A percentile compares a stretch with the other conserved stretches of the same genome.
Evolutionary conservation across 2,329 filamentous ascomycete genomes (phyloP).

Genomic region (Trichophyton benhamiae): DNA sequence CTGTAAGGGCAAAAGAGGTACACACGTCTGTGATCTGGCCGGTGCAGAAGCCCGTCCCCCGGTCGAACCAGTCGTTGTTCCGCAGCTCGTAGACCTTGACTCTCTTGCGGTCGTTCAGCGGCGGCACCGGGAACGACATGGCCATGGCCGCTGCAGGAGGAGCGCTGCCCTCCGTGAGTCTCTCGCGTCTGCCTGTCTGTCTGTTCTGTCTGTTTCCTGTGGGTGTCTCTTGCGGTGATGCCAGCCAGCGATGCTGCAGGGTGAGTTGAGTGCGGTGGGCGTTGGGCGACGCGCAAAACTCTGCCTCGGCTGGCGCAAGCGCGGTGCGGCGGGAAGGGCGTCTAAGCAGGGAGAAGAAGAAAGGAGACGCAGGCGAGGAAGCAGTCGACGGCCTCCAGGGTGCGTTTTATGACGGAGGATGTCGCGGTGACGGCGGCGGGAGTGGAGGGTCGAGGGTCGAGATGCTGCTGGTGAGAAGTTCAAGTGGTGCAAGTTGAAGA

Average conservation of each 20-base stretch:
- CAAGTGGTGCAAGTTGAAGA: neutral
- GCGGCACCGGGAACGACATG: slow-evolving; percentile 39
- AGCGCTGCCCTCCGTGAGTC: slow-evolving; percentile 11
- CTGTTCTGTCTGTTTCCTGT: slow-evolving; percentile 14
- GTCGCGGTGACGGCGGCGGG: no score
- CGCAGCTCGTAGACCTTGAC: slow-evolving; percentile 98
- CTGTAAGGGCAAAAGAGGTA: slow-evolving; percentile 19
- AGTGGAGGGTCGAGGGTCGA: no score
- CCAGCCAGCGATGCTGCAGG: no score
- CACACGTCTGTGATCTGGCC: slow-evolving; percentile 60
- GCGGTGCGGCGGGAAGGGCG: neutral
- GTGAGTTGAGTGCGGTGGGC: neutral
- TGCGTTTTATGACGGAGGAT: no score
- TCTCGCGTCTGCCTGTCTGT: slow-evolving; percentile 24
- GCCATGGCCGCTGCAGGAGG: slow-evolving; percentile 17
- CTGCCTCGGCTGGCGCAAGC: slow-evolving; percentile 4
- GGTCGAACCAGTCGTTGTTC: slow-evolving; percentile 98
- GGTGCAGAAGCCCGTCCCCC: slow-evolving; percentile 89
- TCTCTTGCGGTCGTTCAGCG: slow-evolving; percentile 44
- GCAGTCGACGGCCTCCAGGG: neutral
- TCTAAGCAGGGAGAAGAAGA: neutral
- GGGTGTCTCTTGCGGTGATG: no score
- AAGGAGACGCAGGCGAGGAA: neutral
- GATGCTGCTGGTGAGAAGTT: no score
- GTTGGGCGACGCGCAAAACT: neutral